Conservation (phyloP, 768 basidiomycete species). For the Phylloporus scabripes region DNA sequence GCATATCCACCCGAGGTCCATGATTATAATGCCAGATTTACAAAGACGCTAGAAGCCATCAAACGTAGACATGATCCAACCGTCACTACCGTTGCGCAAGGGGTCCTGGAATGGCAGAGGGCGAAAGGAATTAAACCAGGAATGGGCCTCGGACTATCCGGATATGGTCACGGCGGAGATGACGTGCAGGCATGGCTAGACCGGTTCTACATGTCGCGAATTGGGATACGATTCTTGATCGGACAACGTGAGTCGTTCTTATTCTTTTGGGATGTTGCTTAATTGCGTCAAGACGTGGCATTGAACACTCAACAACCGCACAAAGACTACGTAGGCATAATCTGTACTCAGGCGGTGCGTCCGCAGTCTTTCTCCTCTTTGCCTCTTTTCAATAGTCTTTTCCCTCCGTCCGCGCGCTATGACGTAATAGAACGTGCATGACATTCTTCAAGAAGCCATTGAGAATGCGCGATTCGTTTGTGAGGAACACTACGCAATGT, state of each 20-base stretch:
- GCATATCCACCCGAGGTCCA: conserved; percentile 90
- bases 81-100: conserved; percentile 94
- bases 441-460: conserved; percentile 95
- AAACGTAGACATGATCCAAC: conserved; percentile 96
- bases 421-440: conserved; percentile 74
- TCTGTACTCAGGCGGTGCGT: conserved; percentile 85
- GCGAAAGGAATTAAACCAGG: conserved; percentile 29
- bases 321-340: conserved; percentile 92
- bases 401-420: background rate
- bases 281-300: conserved; percentile 65
- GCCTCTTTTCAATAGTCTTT: background rate
- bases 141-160: conserved; percentile 22
- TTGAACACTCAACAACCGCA: conserved; percentile 90
- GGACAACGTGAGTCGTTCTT: conserved; percentile 70
- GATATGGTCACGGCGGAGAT: conserved; percentile 60
- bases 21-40: conserved; percentile 91
- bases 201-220: conserved; percentile 93
- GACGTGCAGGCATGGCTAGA: conserved; percentile 96
- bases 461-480: conserved; percentile 96
- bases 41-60: conserved; percentile 78
- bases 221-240: conserved; percentile 93
- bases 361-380: background rate
- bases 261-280: background rate
- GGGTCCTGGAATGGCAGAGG: conserved; percentile 94
- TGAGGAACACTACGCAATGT: conserved; percentile 94